Conservation (phyloP, 2,329 filamentous ascomycete genomes). For the Fusarium zealandicum region DNA sequence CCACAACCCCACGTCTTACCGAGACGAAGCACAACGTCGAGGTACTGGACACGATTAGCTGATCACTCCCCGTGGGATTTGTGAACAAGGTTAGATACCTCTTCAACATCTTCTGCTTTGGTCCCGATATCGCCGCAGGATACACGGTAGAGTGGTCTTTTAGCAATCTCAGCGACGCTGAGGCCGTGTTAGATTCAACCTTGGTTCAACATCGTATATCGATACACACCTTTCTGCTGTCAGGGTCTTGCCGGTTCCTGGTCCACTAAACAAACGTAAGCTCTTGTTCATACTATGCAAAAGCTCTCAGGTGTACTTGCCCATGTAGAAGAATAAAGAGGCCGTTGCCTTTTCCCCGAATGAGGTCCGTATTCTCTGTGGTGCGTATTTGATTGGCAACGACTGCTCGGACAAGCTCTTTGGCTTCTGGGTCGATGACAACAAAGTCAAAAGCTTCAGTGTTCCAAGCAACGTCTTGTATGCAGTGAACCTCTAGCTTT, state of each 20-base stretch:
- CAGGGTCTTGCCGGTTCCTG: not conserved
- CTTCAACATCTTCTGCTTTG: not conserved
- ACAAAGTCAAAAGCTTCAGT: no score
- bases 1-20: slow-evolving; percentile 12
- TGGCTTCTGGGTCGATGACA: no score
- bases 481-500: no score
- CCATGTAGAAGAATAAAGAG: slow-evolving; percentile 46
- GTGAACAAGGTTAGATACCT: not conserved
- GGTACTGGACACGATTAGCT: not conserved
- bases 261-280: not conserved
- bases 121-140: slow-evolving; percentile 3
- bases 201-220: not conserved
- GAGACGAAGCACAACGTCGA: not conserved
- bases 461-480: no score
- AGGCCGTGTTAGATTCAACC: not conserved
- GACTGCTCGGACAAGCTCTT: slow-evolving; percentile 17
- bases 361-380: slow-evolving; percentile 40
- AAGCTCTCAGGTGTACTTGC: no score
- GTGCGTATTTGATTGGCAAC: not conserved
- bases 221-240: not conserved
- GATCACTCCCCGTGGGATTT: not conserved
- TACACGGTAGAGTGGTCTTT: not conserved
- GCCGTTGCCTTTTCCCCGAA: slow-evolving; percentile 42
- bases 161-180: not conserved
- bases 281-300: no score